Evolutionary conservation across 805 yeast genomes (phyloP).

Genomic region (Starmerella lactis-condensi): DNA sequence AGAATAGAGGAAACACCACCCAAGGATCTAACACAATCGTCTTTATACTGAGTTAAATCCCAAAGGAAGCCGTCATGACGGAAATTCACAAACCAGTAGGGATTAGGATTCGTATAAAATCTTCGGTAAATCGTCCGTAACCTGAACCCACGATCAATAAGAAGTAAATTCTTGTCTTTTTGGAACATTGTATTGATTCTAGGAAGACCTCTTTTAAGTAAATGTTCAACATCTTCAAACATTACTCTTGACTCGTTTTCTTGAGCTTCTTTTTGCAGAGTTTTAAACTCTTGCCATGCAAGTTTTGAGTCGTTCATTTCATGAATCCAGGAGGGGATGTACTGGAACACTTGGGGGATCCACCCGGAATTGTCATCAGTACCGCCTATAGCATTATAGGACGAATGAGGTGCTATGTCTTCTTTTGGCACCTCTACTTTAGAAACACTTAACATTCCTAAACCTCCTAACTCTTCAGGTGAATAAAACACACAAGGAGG

Average conservation of each 20-base stretch:
- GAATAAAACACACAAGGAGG: constrained; percentile 98
- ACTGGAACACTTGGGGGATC: constrained; percentile 86
- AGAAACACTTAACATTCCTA: constrained; percentile 95
- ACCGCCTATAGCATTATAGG: constrained; percentile 49
- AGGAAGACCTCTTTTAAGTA: constrained; percentile 95
- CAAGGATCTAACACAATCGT: constrained; percentile 89
- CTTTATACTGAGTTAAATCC: constrained; percentile 80
- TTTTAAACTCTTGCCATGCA: constrained; percentile 95
- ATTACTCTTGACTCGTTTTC: constrained; percentile 72
- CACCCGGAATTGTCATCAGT: constrained; percentile 44
- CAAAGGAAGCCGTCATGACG: constrained; percentile 92
- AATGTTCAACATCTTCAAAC: constrained; percentile 80
- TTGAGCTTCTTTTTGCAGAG: constrained; percentile 69
- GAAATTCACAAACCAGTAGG: constrained; percentile 92
- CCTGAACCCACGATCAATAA: constrained; percentile 87
- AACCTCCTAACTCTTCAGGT: constrained; percentile 91
- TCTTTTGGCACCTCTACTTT: constrained; percentile 67
- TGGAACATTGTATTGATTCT: constrained; percentile 89
- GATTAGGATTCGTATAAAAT: constrained; percentile 44
- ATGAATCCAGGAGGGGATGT: constrained; percentile 90
- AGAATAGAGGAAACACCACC: constrained; percentile 94
- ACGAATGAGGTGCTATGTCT: too few species aligned
- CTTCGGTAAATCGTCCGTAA: constrained; percentile 46
- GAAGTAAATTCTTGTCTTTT: constrained; percentile 83
- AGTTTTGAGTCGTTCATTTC: constrained; percentile 86